Percentiles rank a stretch among this genome's conserved stretches.
Conservation (phyloP, 306 rosid genomes). For the Castanopsis chinensis region DNA sequence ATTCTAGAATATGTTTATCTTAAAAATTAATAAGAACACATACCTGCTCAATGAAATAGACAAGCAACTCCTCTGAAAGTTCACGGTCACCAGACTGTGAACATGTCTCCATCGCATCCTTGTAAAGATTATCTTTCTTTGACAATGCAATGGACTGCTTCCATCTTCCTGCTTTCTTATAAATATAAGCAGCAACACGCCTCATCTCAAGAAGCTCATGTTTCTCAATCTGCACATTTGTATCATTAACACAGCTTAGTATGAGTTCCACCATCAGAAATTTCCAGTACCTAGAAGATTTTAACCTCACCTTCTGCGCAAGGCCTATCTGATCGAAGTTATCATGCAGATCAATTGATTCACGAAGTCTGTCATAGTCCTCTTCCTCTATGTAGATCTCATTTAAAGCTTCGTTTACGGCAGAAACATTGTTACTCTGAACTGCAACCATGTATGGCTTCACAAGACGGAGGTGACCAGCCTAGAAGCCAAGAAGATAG, state of each 20-base stretch:
- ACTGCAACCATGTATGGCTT: conserved; percentile 99
- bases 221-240: conserved; percentile 77
- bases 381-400: conserved; percentile 98
- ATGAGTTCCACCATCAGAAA: not conserved
- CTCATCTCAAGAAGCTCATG: conserved; percentile 99
- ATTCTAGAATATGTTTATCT: not conserved
- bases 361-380: conserved; percentile 96
- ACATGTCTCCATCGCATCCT: conserved; percentile 99
- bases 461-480: conserved; percentile 94
- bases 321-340: conserved; percentile 99
- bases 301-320: conserved; percentile 68
- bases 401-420: conserved; percentile 97
- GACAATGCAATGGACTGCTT: conserved; percentile 98
- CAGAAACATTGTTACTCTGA: conserved; percentile 95
- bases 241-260: not conserved
- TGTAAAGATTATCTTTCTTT: conserved; percentile 98
- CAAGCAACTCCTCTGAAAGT: conserved; percentile 96
- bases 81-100: conserved; percentile 98
- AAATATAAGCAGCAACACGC: conserved; percentile 97
- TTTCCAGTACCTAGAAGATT: not conserved
- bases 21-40: not conserved
- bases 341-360: conserved; percentile 93
- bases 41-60: conserved; percentile 30
- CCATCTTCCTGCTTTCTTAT: conserved; percentile 99
- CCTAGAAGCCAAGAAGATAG: conserved; percentile 36